Conservation (phyloP, 1,139 yeast genomes). For the Pneumocystis sp. region DNA sequence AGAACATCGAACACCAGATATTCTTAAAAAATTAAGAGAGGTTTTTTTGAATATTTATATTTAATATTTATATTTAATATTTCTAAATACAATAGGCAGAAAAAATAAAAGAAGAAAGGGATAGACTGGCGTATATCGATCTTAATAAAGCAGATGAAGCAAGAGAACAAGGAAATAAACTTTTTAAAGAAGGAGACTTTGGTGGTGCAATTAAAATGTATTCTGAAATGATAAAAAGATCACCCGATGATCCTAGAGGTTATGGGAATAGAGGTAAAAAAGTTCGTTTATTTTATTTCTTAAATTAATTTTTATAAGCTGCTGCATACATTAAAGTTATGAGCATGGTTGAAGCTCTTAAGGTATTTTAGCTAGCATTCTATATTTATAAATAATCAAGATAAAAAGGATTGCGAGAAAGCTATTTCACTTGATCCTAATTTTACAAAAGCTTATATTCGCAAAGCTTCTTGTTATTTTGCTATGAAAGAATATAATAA, state of each 20-base stretch:
- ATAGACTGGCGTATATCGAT: constrained; percentile 71
- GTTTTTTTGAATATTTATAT: neutral
- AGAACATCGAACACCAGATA: constrained; percentile 94
- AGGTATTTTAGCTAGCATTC: constrained; percentile 14
- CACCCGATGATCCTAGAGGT: constrained; percentile 93
- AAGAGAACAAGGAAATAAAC: constrained; percentile 79
- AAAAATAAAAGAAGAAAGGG: constrained; percentile 33
- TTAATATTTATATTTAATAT: neutral
- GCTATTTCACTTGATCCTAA: constrained; percentile 81
- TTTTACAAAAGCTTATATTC: constrained; percentile 86
- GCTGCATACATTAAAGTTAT: constrained; percentile 87
- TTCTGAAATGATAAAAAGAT: constrained; percentile 88
- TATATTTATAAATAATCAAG: neutral
- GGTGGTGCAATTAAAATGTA: constrained; percentile 92
- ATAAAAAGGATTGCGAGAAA: constrained; percentile 52
- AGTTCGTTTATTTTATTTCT: neutral
- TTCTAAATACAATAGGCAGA: neutral
- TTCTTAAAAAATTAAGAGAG: constrained; percentile 64
- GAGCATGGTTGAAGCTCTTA: constrained; percentile 94
- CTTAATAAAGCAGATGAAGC: constrained; percentile 94
- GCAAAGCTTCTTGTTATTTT: constrained; percentile 90
- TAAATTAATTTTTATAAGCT: constrained; percentile 30
- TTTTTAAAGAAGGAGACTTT: constrained; percentile 85
- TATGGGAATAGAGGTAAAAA: constrained; percentile 57
- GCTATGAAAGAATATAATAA: constrained; percentile 77